Base-by-base conservation (phyloP, 2,329 filamentous ascomycete genomes). In the Trichoderma citrinoviride region DNA sequence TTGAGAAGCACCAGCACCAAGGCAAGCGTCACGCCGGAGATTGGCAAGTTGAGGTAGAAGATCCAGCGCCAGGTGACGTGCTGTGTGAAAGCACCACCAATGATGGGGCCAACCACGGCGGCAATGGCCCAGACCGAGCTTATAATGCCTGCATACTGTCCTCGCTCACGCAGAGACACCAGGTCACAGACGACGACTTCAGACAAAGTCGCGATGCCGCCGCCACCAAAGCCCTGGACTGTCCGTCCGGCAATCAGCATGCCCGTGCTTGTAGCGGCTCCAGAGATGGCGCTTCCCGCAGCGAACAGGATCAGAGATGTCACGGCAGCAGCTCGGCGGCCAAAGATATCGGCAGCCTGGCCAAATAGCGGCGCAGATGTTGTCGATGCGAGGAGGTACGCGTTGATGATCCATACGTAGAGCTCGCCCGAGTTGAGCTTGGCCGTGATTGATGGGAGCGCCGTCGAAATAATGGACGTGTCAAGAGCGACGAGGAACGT, bases 381-480 rank as follows among this genome's bases (percentile, higher is more conserved):
- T 14, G 41, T 43, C 1, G 74, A 49, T 0, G 70, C 71, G 71
- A 64, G 33, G n/a, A 64, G 33, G 37, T 29, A 64, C 0, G 40
- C 15, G 19, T 50, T 50, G 17, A 43, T 25, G n/a, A 64, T 43
- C 61, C 61, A 64, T 3, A 57, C 61, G 17, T 64, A 64, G 2
- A 33, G 29, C 7, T 21, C 23, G 2, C 61, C 61, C 19, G 40
- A 44, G 14, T 58, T 40, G 27, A 64, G 41, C 5, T 21, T 40
- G 14, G 43, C 44, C 2, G 54, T 47, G 33, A 64, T 64, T 7
- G 82, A 82, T 0, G 86, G 85, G 15, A 87, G 78, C 3, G 85
- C 82, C 0, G 85, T 85, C 3, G 85, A 81, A 43, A 87, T 77
- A 69, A 87, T 85, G 14, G 83, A 85, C 3, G 79, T 72, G 67